Evolutionary conservation across 257 asterid genomes (phyloP), one percentile per base, ranked within the genome.

Genomic region (Prunella vulgaris): DNA sequence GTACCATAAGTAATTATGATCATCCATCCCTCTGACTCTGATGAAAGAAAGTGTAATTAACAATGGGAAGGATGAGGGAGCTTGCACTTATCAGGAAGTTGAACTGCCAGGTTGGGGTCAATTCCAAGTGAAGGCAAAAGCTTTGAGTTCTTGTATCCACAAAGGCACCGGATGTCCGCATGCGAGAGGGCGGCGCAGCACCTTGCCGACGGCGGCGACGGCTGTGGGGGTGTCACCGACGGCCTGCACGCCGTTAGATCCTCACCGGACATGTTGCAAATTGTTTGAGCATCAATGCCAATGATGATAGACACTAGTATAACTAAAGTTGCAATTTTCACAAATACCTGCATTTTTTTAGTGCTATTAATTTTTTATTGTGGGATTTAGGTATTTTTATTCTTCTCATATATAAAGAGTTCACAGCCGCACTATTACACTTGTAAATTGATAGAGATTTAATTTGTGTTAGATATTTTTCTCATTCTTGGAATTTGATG

Each of bases 111-210:
- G 0, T 74, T 63, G 0, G 87, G 87, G 69, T 89, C 88, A 3
- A 86, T 75, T 28, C 93, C 93, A 7, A 86, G 77, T 2, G 83
- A 61, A 1, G 83, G 89, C 74, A 86, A 63, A 61, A 42, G 68
- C 44, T 35, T 77, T 0, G 88, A 84, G 82, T 82, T 82, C 69
- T 79, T 85, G 78, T 71, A 83, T 38, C 87, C 35, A 76, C 93
- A 88, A 22, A 88, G 87, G 76, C 96, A 88, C 3, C 42, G 30
- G 10, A 82, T 14, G 70, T 86, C 83, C 0, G 96, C 93, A 3
- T 83, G 88, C 0, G 88, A 51, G 14, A 88, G 77, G 7, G 86
- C 85, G 1, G 83, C 58, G 79, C 96, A 86, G 74, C 96, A 86
- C 44, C 63, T 46, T 1, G 78, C 66, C 20, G 96, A 70, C 17